Conservation (phyloP, 1,284 basidiomycete species). For the Hemileia vastatrix region DNA sequence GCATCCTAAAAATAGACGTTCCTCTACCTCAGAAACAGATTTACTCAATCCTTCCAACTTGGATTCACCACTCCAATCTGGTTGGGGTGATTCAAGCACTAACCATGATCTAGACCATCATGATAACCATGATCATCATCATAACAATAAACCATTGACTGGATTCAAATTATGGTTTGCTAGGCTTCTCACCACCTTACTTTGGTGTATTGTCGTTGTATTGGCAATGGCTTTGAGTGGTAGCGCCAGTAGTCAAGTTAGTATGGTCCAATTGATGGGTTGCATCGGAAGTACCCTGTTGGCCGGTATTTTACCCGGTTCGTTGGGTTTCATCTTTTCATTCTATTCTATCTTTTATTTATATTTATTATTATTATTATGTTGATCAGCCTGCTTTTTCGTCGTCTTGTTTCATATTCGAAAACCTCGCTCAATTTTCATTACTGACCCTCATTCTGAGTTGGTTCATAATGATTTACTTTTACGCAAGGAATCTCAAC, state of each 20-base stretch:
- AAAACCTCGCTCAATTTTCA: conserved; percentile 35
- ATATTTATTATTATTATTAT: neutral
- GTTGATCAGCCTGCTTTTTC: conserved; percentile 30
- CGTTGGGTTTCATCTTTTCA: neutral
- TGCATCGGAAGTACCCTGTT: conserved; percentile 27
- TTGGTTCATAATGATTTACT: neutral
- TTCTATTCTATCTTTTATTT: neutral
- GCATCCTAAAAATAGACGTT: conserved; percentile 4
- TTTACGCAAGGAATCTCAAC: conserved; percentile 1
- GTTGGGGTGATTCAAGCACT: no score
- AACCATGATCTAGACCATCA: no score
- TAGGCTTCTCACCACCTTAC: conserved; percentile 12
- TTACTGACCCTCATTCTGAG: conserved; percentile 1
- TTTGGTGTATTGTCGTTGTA: conserved; percentile 23
- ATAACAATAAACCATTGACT: conserved; percentile 15
- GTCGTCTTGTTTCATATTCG: conserved; percentile 40
- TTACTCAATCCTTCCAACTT: no score
- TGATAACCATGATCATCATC: conserved; percentile 22
- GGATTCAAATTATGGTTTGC: conserved; percentile 11
- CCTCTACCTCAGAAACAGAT: no score
- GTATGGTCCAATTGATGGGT: conserved; percentile 28
- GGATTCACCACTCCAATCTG: no score
- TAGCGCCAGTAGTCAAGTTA: conserved; percentile 25
- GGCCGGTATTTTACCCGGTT: conserved; percentile 30
- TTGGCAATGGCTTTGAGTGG: conserved; percentile 14